phyloP scores from a whole-genome alignment of 306 rosid species.

The Castanea crenata region DNA sequence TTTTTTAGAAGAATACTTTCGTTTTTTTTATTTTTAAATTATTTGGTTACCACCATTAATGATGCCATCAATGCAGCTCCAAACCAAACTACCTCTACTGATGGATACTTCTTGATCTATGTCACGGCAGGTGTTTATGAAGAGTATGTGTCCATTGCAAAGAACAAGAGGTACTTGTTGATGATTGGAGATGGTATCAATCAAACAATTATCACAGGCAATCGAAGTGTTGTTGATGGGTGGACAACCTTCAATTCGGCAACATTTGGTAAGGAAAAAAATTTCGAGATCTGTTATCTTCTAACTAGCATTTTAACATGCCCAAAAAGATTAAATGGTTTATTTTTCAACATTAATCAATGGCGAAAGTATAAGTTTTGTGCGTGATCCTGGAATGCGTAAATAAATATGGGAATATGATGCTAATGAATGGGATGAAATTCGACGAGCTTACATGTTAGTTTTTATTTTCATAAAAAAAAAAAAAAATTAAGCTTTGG shows the following conservation, averaged over 20 bases:
- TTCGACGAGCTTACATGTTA: no score
- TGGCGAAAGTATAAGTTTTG: no score
- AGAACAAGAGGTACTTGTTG: background rate
- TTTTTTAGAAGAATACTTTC: no score
- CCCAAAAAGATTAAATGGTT: no score
- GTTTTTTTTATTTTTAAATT: no score
- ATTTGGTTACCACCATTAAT: background rate
- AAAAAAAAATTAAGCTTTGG: no score
- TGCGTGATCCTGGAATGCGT: no score
- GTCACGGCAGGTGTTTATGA: slow-evolving; percentile 2
- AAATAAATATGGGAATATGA: no score
- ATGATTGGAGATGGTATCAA: slow-evolving; percentile 5
- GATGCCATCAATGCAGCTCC: background rate
- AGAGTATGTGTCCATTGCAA: background rate
- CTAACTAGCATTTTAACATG: background rate
- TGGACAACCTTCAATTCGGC: background rate
- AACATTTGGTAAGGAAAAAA: background rate
- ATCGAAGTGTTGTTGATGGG: background rate
- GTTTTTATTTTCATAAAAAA: no score
- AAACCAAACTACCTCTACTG: background rate
- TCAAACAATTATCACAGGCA: slow-evolving; percentile 2
- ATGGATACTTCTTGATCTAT: slow-evolving; percentile 2
- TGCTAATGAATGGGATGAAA: no score
- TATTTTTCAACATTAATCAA: no score
- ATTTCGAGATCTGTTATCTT: background rate